Percentiles rank a stretch among this genome's conserved stretches.
Conservation (phyloP, 805 yeast genomes). For the Candida caryicola region DNA sequence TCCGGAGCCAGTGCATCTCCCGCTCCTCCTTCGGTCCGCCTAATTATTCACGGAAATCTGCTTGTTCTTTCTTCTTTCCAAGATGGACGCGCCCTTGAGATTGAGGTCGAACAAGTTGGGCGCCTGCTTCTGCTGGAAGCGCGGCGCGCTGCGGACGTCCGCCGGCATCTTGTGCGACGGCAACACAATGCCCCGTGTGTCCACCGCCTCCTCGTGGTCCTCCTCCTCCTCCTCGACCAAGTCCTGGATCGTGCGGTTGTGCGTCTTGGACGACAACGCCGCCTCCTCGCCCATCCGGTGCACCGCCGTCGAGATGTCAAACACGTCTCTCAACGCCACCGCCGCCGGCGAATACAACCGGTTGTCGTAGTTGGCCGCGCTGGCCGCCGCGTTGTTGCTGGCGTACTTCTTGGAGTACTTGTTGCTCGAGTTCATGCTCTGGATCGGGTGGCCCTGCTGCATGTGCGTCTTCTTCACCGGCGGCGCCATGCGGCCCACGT, state of each 20-base stretch:
- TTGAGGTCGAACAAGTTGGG: conserved; percentile 42
- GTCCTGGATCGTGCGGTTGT: conserved; percentile 19
- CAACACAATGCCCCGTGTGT: conserved; percentile 12
- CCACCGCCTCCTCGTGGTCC: conserved; percentile 22
- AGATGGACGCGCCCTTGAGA: conserved; percentile 51
- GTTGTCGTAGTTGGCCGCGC: conserved; percentile 9
- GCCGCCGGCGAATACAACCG: conserved; percentile 67
- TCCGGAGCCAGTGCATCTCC: too few relatives aligned
- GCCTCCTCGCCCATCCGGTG: conserved; percentile 75
- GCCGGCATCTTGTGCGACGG: conserved; percentile 1
- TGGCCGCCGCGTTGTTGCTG: conserved; percentile 6
- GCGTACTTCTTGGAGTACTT: conserved; percentile 23
- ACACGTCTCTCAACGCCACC: conserved; percentile 79
- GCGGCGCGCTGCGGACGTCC: conserved; percentile 11
- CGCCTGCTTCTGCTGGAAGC: conserved; percentile 8
- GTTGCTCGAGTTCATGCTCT: conserved; percentile 16
- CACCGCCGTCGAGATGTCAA: conserved; percentile 82
- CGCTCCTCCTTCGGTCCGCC: too few relatives aligned
- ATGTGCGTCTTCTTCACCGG: conserved; percentile 5
- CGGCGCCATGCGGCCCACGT: conserved; percentile 1
- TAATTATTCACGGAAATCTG: conserved; percentile 9
- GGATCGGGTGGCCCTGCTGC: conserved; percentile 27
- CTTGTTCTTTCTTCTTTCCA: conserved; percentile 41
- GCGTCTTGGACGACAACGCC: conserved; percentile 26
- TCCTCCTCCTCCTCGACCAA: conserved; percentile 41